phyloP scores from a whole-genome alignment of 495 filamentous ascomycete genomes.

The Glarea lozoyensis region DNA sequence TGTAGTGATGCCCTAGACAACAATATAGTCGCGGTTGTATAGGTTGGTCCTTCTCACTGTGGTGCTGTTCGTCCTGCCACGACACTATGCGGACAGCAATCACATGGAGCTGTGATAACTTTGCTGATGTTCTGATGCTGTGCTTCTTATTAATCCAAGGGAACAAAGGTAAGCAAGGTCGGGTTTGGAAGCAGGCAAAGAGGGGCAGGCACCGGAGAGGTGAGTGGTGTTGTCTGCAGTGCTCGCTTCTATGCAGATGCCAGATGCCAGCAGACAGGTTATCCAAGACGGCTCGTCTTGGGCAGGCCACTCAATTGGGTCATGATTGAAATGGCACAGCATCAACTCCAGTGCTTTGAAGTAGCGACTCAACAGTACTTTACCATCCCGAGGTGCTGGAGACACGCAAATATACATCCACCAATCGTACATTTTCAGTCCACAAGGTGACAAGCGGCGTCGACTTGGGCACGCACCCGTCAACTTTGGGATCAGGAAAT shows the following conservation, averaged over 20 bases:
- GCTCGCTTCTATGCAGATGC: not conserved
- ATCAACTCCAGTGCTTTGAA: not conserved
- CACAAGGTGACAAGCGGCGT: too few relatives aligned
- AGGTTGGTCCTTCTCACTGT: not conserved
- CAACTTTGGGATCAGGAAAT: too few relatives aligned
- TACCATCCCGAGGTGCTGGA: not conserved
- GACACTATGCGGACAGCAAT: not conserved
- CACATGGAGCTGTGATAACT: not conserved
- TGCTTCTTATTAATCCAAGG: not conserved
- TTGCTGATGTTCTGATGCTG: not conserved
- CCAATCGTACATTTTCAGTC: too few relatives aligned
- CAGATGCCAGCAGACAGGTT: not conserved
- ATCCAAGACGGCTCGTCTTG: too few relatives aligned
- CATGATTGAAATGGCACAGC: too few relatives aligned
- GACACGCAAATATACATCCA: not conserved
- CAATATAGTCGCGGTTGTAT: constrained; percentile 3
- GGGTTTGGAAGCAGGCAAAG: not conserved
- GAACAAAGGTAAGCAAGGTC: not conserved
- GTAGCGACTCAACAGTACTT: not conserved
- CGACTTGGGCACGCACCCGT: too few relatives aligned
- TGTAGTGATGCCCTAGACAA: constrained; percentile 5
- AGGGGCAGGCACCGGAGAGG: not conserved
- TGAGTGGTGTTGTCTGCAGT: not conserved
- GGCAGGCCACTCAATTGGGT: too few relatives aligned
- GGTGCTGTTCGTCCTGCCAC: constrained; percentile 3